Evolutionary conservation across 768 basidiomycete species (phyloP), one percentile per base, ranked within the genome.

Genomic region (Paxillus ammoniavirescens): DNA sequence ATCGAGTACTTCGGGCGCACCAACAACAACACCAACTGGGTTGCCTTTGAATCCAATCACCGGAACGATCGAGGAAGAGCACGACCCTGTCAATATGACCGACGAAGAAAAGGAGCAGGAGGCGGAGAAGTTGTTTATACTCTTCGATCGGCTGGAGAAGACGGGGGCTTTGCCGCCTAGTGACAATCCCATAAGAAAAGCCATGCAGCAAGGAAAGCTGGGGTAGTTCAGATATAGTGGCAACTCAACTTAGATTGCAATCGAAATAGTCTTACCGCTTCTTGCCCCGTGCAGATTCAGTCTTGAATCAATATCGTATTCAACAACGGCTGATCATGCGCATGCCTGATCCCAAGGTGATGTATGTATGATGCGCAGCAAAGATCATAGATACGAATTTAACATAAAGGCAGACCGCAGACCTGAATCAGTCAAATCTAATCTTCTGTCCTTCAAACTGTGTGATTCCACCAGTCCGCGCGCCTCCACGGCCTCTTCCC

Each of bases 51-150:
- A 93, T 66, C 92, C 91, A 2, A 94, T 92, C 65, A 96, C 94
- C 1, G 93, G 93, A n/a, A 83, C 84, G 12, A 79, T 76, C 6
- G 72, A 78, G 50, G 53, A 49, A 35, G 70, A 72, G 50, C 67
- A 71, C 2, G 74, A 72, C 44, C 62, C 76, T 15, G 68, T 67
- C 6, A 73, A 82, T 47, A 96, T 99, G 94, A 88, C 93, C 0
- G 87, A 95, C 30, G 94, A 95, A 66, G 96, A 99, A 77, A 97
- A 96, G 69, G 93, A 97, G 65, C 74, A 73, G 9, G 97, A 99
- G 73, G 89, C 94, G 50, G 95, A 98, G 75, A 87, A 86, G 64
- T 75, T 99, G 40, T 92, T 98, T 64, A 84, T 89, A 33, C 76
- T 98, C 17, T 98, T 99, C 64, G 91, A 97, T 58, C 77, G 95